These are phyloP conservation scores for Leucoagaricus sp. DNA, from an alignment of 1,284 basidiomycete species.

Conservation along the genomic window DNA sequence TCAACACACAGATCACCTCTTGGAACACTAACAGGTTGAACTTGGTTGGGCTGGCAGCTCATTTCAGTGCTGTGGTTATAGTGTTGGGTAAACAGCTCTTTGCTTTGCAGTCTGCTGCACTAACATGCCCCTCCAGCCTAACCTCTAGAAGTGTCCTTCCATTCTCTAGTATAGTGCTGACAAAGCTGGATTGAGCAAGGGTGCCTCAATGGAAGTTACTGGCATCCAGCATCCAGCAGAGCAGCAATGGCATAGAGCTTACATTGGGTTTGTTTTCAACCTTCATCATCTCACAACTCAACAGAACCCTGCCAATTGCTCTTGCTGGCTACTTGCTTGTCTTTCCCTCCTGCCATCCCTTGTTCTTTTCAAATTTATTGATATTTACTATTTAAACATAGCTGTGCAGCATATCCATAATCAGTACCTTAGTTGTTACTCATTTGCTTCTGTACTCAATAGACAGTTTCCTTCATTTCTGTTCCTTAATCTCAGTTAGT, in stretches of 20 bases:
- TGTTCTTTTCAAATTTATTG: too few species aligned
- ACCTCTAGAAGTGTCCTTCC: not conserved
- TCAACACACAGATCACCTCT: not conserved
- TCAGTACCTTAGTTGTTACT: too few species aligned
- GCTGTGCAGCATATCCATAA: too few species aligned
- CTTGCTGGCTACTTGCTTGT: too few species aligned
- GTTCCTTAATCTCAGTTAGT: too few species aligned
- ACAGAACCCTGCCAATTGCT: too few species aligned
- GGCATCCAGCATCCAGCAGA: not conserved
- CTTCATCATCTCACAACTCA: too few species aligned
- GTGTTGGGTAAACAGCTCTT: not conserved
- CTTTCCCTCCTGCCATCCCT: too few species aligned
- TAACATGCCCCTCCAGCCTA: conserved; percentile 1
- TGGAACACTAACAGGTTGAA: not conserved
- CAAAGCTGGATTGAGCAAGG: not conserved
- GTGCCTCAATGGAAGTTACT: not conserved
- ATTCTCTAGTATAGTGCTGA: not conserved
- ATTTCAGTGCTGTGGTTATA: not conserved
- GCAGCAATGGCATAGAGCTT: not conserved
- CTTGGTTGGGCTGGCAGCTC: not conserved
- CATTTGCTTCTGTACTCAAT: too few species aligned
- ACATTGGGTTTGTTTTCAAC: too few species aligned
- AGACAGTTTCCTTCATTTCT: too few species aligned
- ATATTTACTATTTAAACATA: too few species aligned
- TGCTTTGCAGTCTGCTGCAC: not conserved